phyloP scores from a whole-genome alignment of 2,329 filamentous ascomycete genomes.

The Pseudogymnoascus sp. region DNA sequence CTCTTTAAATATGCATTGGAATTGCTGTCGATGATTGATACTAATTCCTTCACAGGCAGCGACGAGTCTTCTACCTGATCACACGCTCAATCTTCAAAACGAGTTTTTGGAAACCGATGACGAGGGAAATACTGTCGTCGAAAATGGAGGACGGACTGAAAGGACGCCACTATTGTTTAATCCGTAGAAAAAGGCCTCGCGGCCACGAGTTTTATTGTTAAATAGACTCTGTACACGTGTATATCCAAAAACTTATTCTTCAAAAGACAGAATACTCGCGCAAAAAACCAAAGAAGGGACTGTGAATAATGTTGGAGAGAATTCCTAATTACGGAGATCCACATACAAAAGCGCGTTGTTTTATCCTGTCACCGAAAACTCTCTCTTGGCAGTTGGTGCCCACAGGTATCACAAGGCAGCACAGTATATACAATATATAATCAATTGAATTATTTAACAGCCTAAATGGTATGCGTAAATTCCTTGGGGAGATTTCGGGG shows the following conservation, averaged over 20 bases:
- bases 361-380: not conserved
- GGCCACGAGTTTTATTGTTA: not conserved
- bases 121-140: slow-evolving; percentile 21
- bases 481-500: too few species aligned
- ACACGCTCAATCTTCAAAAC: not conserved
- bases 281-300: not conserved
- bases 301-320: not conserved
- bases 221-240: not conserved
- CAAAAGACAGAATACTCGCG: not conserved
- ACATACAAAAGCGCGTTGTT: not conserved
- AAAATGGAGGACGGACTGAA: slow-evolving; percentile 19
- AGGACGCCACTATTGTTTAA: slow-evolving; percentile 19
- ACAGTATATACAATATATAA: not conserved
- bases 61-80: not conserved
- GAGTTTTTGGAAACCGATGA: slow-evolving; percentile 21
- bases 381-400: not conserved
- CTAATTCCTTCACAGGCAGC: not conserved
- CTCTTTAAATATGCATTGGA: not conserved
- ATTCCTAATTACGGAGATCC: not conserved
- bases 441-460: not conserved
- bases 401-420: not conserved
- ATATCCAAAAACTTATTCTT: not conserved
- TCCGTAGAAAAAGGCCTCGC: slow-evolving; percentile 12
- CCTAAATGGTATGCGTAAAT: not conserved
- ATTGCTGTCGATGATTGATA: not conserved